A percentile compares a stretch with the other conserved stretches of the same genome.
Evolutionary conservation across 2,329 filamentous ascomycete species (phyloP).

Genomic region (Penicillium brasilianum): DNA sequence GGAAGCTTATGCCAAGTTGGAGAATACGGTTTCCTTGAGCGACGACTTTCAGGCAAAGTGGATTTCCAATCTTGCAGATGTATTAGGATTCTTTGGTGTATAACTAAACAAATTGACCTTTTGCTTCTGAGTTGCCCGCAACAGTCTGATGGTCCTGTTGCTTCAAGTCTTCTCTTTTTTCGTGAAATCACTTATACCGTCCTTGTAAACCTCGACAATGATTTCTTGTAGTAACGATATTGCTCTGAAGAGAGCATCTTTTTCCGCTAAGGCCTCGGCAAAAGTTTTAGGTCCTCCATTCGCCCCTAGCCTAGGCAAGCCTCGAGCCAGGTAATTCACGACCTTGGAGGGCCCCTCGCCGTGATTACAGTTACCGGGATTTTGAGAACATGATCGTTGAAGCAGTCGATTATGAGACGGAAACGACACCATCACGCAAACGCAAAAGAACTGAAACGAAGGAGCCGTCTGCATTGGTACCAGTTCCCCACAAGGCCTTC

Average conservation of each 20-base stretch:
- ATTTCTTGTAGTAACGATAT: too few relatives aligned
- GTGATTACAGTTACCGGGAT: conserved; percentile 1
- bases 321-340: background rate
- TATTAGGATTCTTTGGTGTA: too few relatives aligned
- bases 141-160: too few relatives aligned
- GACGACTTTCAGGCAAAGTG: conserved; percentile 13
- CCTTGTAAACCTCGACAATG: too few relatives aligned
- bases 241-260: too few relatives aligned
- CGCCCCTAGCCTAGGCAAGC: too few relatives aligned
- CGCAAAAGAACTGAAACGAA: background rate
- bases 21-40: conserved; percentile 4
- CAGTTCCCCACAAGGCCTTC: background rate
- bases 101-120: too few relatives aligned
- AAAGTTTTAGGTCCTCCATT: too few relatives aligned
- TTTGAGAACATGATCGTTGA: background rate
- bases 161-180: too few relatives aligned
- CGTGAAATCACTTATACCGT: too few relatives aligned
- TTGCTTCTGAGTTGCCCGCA: too few relatives aligned
- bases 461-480: background rate
- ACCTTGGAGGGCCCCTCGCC: background rate
- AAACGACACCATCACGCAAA: background rate
- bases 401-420: background rate
- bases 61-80: conserved; percentile 17
- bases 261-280: too few relatives aligned
- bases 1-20: conserved; percentile 2